phyloP scores from a whole-genome alignment of 202 grass and related monocot species.

The Hordeum pubiflorum region DNA sequence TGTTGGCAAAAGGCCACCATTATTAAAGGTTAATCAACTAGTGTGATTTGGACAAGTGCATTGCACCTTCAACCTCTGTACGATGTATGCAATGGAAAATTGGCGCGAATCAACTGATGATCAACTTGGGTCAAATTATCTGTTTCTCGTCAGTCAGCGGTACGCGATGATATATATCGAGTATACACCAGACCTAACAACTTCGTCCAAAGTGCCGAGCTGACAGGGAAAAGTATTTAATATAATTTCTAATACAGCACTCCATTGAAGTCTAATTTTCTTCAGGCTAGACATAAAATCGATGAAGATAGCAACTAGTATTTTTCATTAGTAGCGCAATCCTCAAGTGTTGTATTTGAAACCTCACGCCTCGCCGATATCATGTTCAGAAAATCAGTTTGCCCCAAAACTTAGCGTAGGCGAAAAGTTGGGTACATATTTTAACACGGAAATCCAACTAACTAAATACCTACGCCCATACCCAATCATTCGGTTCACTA shows the following conservation, averaged over 20 bases:
- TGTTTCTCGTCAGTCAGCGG: background rate
- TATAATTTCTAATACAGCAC: no score
- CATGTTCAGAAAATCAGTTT: background rate
- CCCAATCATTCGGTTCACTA: background rate
- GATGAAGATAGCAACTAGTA: no score
- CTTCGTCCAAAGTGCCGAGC: no score
- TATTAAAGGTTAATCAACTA: background rate
- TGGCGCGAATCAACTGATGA: background rate
- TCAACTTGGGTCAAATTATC: background rate
- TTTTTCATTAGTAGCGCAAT: no score
- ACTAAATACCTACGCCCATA: background rate
- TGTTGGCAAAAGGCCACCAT: slow-evolving; percentile 1
- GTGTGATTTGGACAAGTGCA: background rate
- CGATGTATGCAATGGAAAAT: background rate
- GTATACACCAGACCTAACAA: background rate
- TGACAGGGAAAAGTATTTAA: no score
- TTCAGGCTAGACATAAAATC: no score
- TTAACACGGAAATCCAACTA: background rate
- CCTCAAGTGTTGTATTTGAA: no score
- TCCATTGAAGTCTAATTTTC: no score
- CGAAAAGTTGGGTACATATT: background rate
- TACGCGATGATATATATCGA: background rate
- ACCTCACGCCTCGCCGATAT: no score
- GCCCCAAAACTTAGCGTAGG: background rate
- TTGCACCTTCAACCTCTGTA: background rate